Evolutionary conservation across 768 basidiomycete genomes (phyloP), one percentile per base, ranked within the genome.

Genomic region (Boletus vermiculosoides): DNA sequence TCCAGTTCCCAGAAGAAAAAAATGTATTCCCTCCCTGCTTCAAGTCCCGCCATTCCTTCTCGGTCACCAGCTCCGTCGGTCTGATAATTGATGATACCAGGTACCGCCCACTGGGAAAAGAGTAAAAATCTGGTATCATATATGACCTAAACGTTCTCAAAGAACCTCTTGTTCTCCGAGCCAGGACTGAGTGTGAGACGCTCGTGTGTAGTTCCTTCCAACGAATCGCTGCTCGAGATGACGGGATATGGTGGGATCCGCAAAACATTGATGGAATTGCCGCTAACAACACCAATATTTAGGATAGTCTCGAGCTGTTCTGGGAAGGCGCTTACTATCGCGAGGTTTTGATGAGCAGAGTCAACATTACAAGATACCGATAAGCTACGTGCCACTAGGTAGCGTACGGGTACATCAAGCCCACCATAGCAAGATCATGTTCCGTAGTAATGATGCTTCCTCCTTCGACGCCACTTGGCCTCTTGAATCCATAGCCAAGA

Each of bases 101-200:
- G n/a, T n/a, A n/a, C 54, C 9, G 66, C 66, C 65, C 66, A 66
- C 33, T 30, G 66, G 4, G 66, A 67, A 50, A 57, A 62, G 36
- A 45, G 66, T 11, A 68, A 28, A 20, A 62, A 68, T 45, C 59
- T 52, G 10, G 58, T 59, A 12, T 66, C 60, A 18, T 60, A 66
- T 20, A 44, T 2, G 15, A 52, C 59, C 30, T 55, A 41, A 13
- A 65, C 28, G 31, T 67, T 33, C 23, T 55, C 41, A 39, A 66
- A 66, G 42, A 51, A 64, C 41, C 55, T 51, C 48, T 45, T 52
- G 45, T 65, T 34, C 28, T 54, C 52, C 7, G 44, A 54, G 16
- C 56, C 44, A 6, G 66, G 63, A 34, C 55, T 54, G 40, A 65
- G 53, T 3, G 45, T 58, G 22, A 66, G 57, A 5, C 53, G 42